Conservation (phyloP, 257 asterid genomes). For the Rauvolfia tetraphylla region DNA sequence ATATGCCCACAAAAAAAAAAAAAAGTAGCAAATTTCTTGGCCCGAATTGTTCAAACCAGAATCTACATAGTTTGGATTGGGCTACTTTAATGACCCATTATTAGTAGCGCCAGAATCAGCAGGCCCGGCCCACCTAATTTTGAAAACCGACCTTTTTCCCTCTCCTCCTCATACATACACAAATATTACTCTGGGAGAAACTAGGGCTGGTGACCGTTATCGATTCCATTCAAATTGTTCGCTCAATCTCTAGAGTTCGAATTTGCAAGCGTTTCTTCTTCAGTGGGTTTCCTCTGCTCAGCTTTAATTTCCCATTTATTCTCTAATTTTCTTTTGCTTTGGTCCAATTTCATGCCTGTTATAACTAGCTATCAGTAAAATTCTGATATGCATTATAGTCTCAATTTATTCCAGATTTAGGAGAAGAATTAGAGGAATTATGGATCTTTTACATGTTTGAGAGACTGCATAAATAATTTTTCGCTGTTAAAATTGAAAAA, state of each 20-base stretch:
- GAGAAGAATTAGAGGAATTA: background rate
- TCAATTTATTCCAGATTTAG: background rate
- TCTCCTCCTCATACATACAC: background rate
- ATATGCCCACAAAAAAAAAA: too few species aligned
- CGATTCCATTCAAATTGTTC: background rate
- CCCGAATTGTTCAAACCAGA: too few species aligned
- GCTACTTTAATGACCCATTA: background rate
- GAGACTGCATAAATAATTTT: background rate
- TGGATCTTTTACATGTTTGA: background rate
- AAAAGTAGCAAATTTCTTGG: too few species aligned
- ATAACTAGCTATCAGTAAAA: background rate
- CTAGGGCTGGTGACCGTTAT: conserved; percentile 1
- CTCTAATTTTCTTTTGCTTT: background rate
- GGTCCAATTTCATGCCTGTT: background rate
- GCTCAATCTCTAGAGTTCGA: background rate
- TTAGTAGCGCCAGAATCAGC: background rate
- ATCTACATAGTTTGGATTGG: too few species aligned
- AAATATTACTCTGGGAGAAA: background rate
- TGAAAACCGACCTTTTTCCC: background rate
- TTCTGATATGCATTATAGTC: background rate
- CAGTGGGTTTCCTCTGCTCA: background rate
- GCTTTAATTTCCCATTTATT: background rate
- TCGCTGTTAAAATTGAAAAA: background rate
- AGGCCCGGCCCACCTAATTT: background rate
- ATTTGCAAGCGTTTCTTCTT: background rate